Percentiles rank a stretch among this genome's conserved stretches.
Conservation (phyloP, 176 grass and related monocot genomes). For the Pontederia paniculata region DNA sequence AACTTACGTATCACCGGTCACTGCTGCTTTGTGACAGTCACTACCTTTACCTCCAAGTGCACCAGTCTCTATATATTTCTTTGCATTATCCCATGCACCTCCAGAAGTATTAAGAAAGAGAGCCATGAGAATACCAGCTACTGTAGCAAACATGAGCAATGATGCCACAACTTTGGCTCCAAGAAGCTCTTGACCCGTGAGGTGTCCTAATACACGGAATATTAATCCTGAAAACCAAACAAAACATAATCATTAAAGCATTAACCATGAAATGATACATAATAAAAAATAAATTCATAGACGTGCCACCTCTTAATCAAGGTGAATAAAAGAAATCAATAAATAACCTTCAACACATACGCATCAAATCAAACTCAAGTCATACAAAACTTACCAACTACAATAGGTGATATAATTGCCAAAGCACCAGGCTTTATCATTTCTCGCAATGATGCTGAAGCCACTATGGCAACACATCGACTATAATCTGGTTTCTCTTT, state of each 20-base stretch:
- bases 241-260: background rate
- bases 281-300: no score
- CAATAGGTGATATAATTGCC: slow-evolving; percentile 88
- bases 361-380: no score
- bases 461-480: slow-evolving; percentile 98
- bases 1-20: slow-evolving; percentile 97
- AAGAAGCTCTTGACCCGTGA: slow-evolving; percentile 61
- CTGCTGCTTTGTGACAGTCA: slow-evolving; percentile 80
- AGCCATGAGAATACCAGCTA: slow-evolving; percentile 90
- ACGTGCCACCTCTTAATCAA: no score
- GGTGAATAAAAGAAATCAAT: no score
- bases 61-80: slow-evolving; percentile 99
- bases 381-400: slow-evolving; percentile 46
- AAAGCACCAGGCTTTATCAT: slow-evolving; percentile 97
- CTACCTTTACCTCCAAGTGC: slow-evolving; percentile 96
- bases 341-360: no score
- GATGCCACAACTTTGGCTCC: slow-evolving; percentile 96
- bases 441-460: slow-evolving; percentile 88
- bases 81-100: slow-evolving; percentile 97
- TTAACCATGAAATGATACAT: background rate
- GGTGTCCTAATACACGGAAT: slow-evolving; percentile 77
- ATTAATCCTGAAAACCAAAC: slow-evolving; percentile 49
- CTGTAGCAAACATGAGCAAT: slow-evolving; percentile 97
- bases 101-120: slow-evolving; percentile 96
- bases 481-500: slow-evolving; percentile 96